Evolutionary conservation across 2,329 filamentous ascomycete genomes (phyloP).

Genomic region (Endocalyx cinctus): DNA sequence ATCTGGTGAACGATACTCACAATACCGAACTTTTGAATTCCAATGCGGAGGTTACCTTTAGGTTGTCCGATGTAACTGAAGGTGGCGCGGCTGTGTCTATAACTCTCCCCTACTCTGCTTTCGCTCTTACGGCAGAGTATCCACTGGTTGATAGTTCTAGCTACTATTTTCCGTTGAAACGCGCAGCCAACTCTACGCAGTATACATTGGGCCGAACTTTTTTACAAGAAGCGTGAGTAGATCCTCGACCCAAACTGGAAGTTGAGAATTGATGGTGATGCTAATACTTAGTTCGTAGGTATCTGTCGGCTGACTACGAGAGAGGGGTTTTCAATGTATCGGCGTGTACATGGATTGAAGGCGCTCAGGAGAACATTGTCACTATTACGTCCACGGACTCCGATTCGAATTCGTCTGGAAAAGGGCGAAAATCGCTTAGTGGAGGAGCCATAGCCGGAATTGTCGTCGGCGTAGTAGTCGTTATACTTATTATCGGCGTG

Average conservation of each 20-base stretch:
- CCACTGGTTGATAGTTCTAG: constrained; percentile 25
- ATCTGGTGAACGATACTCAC: constrained; percentile 32
- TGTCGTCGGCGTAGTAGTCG: constrained; percentile 8
- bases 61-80: constrained; percentile 26
- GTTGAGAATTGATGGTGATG: not conserved
- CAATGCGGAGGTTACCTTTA: constrained; percentile 28
- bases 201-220: constrained; percentile 32
- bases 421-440: constrained; percentile 5
- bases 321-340: constrained; percentile 35
- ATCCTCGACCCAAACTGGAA: not conserved
- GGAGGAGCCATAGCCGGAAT: constrained; percentile 14
- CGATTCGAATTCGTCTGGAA: not conserved
- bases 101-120: constrained; percentile 27
- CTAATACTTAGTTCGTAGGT: constrained; percentile 17
- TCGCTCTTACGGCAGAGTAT: constrained; percentile 25
- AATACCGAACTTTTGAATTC: constrained; percentile 22
- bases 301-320: constrained; percentile 36
- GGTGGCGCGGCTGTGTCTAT: constrained; percentile 29
- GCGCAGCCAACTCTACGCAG: constrained; percentile 28
- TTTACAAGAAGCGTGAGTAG: constrained; percentile 29
- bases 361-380: constrained; percentile 27
- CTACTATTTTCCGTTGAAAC: constrained; percentile 30
- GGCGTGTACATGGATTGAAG: constrained; percentile 29
- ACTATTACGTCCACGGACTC: constrained; percentile 21
- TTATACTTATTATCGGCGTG: constrained; percentile 3